Evolutionary conservation across 2,329 filamentous ascomycete genomes (phyloP), one percentile per base, ranked within the genome.

Genomic region (Cordyceps tenuipes): DNA sequence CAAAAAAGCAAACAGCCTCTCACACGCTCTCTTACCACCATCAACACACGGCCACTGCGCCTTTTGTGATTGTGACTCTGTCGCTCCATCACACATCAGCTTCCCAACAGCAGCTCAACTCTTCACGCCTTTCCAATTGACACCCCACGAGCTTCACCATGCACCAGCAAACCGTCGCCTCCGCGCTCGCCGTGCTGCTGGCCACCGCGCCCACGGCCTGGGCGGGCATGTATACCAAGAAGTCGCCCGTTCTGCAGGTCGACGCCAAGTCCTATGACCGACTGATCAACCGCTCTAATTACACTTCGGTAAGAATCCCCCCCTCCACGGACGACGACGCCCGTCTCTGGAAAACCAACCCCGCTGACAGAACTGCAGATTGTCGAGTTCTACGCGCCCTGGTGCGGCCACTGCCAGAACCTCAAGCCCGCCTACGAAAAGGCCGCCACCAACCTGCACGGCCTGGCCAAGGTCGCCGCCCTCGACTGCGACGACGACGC

Each of bases 361-460:
- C n/a, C n/a, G n/a, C n/a, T n/a, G n/a, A n/a, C n/a, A n/a, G n/a
- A n/a, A n/a, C n/a, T n/a, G n/a, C n/a, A n/a, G 81, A 81, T 85
- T 50, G 76, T 85, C 71, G 90, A 92, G 76, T 97, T 97, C 81
- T 97, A 96, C 70, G 93, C 93, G 9, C 93, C 93, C 26, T 97
- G 93, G 93, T 97, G 94, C 69, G 94, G 93, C 47, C 94, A 97
- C 76, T 99, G 94, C 78, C 83, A 96, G 76, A 97, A 89, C 76
- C 87, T 99, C 69, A 92, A 97, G 76, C 93, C 92, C 3, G 90
- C 90, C 49, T 99, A 94, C 76, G 93, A 97, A 74, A 96, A 96
- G 75, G 92, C 87, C 2, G 94, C 94, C 67, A 89, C 88, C 68
- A 91, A 86, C 68, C 87, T 99, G 61, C 84, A 88, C n/a, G 94